Evolutionary conservation across 805 yeast genomes (phyloP).

Genomic region (Candida hispaniensis): DNA sequence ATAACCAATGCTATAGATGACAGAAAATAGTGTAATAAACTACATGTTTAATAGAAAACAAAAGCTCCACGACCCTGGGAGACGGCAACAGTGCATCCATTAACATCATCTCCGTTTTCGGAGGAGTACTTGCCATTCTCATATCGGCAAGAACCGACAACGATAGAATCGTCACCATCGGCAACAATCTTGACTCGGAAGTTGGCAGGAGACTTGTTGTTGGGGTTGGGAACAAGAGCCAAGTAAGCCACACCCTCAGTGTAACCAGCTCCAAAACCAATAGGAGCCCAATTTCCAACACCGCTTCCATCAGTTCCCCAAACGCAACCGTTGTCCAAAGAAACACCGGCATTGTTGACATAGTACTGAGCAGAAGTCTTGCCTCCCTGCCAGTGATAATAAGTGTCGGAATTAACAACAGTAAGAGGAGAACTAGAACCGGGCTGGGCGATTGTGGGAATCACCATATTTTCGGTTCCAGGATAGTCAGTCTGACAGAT

Average conservation of each 20-base stretch:
- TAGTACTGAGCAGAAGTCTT: constrained; percentile 91
- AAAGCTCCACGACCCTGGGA: constrained; percentile 73
- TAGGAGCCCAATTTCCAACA: constrained; percentile 97
- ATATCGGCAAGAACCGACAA: constrained; percentile 70
- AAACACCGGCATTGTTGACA: constrained; percentile 93
- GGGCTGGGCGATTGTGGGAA: constrained; percentile 73
- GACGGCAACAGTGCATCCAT: constrained; percentile 92
- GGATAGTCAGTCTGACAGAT: constrained; percentile 98
- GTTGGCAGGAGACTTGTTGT: constrained; percentile 59
- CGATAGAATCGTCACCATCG: constrained; percentile 46
- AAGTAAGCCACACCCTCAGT: constrained; percentile 64
- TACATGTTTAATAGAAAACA: constrained; percentile 53
- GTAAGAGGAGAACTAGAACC: constrained; percentile 52
- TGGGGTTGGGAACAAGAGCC: constrained; percentile 91
- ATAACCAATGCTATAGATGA: too few relatives aligned
- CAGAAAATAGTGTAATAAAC: too few relatives aligned
- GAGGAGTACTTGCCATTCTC: constrained; percentile 67
- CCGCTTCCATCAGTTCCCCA: constrained; percentile 80
- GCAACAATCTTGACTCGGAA: constrained; percentile 72
- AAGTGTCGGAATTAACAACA: constrained; percentile 65
- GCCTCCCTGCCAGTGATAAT: constrained; percentile 74
- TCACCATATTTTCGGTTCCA: constrained; percentile 96
- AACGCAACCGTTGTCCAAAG: constrained; percentile 80
- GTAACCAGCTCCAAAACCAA: constrained; percentile 87
- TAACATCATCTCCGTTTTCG: constrained; percentile 52